Percentiles rank a stretch among this genome's conserved stretches.
phyloP scores from a whole-genome alignment of 2,329 filamentous ascomycete species.

The Phyllosticta ampelicida region DNA sequence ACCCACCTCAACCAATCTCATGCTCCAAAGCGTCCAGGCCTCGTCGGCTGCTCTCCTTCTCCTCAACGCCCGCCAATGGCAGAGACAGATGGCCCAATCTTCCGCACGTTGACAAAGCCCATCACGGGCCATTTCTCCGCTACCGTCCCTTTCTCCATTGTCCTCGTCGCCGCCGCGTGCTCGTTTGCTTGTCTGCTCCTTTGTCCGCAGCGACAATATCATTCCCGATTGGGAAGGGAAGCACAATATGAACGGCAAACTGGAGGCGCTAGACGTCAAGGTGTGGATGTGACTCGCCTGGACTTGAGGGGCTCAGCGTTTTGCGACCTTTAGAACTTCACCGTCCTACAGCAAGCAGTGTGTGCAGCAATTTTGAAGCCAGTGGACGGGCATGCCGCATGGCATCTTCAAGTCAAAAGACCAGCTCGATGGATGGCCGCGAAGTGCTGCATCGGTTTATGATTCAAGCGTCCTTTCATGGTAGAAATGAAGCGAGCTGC shows the following conservation, averaged over 20 bases:
- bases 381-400: too few relatives aligned
- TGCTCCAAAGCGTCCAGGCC: neutral
- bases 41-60: neutral
- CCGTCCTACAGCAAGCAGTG: too few relatives aligned
- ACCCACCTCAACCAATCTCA: neutral
- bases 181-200: neutral
- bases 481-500: too few relatives aligned
- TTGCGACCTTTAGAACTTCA: too few relatives aligned
- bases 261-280: neutral
- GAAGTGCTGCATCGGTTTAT: too few relatives aligned
- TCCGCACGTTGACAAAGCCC: neutral
- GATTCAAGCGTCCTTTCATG: too few relatives aligned
- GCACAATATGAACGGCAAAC: neutral
- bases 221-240: neutral
- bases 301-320: too few relatives aligned
- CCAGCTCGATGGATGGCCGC: too few relatives aligned
- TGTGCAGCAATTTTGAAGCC: too few relatives aligned
- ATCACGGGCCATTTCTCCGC: neutral
- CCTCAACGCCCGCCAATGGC: neutral
- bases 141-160: neutral
- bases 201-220: neutral
- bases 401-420: too few relatives aligned
- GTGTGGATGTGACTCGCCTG: too few relatives aligned
- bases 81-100: neutral
- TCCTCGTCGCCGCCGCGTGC: neutral